phyloP scores from a whole-genome alignment of 2,329 filamentous ascomycete species.

The Pyrenochaeta sp. region DNA sequence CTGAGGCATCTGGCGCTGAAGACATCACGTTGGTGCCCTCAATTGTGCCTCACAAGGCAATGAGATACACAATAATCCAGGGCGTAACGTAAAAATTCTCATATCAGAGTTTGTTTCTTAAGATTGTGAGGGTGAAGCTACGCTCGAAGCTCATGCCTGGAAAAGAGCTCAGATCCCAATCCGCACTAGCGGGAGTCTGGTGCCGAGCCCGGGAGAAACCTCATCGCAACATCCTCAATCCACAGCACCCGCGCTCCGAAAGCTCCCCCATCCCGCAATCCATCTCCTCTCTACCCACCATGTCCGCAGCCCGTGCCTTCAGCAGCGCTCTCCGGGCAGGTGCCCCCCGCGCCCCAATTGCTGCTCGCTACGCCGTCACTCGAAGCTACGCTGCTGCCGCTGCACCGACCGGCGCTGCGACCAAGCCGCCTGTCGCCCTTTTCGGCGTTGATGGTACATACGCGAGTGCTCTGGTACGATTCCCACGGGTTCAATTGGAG shows the following conservation, averaged over 20 bases:
- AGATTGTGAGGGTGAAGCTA: not conserved
- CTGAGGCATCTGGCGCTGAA: not conserved
- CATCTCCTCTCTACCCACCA: slow-evolving; percentile 54
- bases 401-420: slow-evolving; percentile 65
- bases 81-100: not conserved
- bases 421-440: slow-evolving; percentile 87
- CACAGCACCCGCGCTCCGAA: slow-evolving; percentile 26
- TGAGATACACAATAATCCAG: not conserved
- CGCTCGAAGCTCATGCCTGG: not conserved
- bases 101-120: not conserved
- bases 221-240: slow-evolving; percentile 32
- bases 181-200: slow-evolving; percentile 18
- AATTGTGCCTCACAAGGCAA: not conserved
- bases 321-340: slow-evolving; percentile 65
- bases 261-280: slow-evolving; percentile 41
- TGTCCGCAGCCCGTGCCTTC: slow-evolving; percentile 66
- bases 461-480: slow-evolving; percentile 93
- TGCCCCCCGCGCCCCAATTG: slow-evolving; percentile 66
- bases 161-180: slow-evolving; percentile 14
- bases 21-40: not conserved
- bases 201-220: slow-evolving; percentile 36
- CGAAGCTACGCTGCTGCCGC: slow-evolving; percentile 78
- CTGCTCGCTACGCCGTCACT: slow-evolving; percentile 67
- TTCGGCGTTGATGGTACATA: slow-evolving; percentile 98
- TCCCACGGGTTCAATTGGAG: slow-evolving; percentile 26